phyloP scores from a whole-genome alignment of 1,284 basidiomycete species.

The Heliocybe sulcata region DNA sequence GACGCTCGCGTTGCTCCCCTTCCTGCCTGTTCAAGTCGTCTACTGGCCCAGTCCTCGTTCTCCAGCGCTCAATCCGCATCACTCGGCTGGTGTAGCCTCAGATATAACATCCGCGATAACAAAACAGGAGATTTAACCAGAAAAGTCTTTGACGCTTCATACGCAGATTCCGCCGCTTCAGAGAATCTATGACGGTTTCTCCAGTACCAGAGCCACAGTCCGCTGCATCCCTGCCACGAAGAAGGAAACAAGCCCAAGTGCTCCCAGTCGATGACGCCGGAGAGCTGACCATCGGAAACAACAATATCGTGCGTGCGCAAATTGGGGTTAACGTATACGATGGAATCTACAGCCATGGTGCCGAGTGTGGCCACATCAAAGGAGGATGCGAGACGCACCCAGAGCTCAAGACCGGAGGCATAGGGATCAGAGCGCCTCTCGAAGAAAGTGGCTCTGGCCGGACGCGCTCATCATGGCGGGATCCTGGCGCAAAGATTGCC shows the following conservation, averaged over 20 bases:
- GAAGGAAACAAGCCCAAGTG: constrained; percentile 18
- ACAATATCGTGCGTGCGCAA: constrained; percentile 16
- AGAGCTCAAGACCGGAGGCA: neutral
- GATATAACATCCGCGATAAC: neutral
- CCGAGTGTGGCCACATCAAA: neutral
- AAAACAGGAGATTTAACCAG: neutral
- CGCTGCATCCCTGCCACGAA: constrained; percentile 8
- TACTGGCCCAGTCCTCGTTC: too few relatives aligned
- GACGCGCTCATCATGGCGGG: neutral
- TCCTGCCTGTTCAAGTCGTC: too few relatives aligned
- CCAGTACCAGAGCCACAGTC: constrained; percentile 7
- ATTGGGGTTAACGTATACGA: constrained; percentile 17
- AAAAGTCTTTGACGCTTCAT: neutral
- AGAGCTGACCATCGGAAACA: constrained; percentile 14
- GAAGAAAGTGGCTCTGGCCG: neutral
- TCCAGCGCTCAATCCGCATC: too few relatives aligned
- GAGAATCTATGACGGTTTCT: neutral
- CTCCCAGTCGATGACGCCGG: constrained; percentile 20
- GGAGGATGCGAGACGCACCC: neutral
- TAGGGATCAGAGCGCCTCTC: neutral
- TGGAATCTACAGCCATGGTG: constrained; percentile 9
- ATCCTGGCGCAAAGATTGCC: neutral
- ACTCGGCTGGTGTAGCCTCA: too few relatives aligned
- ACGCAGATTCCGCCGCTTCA: neutral
- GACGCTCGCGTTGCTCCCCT: too few relatives aligned